Base-by-base conservation (phyloP, 192 early-diverging fungal genomes). In the Mortierella alpina region DNA sequence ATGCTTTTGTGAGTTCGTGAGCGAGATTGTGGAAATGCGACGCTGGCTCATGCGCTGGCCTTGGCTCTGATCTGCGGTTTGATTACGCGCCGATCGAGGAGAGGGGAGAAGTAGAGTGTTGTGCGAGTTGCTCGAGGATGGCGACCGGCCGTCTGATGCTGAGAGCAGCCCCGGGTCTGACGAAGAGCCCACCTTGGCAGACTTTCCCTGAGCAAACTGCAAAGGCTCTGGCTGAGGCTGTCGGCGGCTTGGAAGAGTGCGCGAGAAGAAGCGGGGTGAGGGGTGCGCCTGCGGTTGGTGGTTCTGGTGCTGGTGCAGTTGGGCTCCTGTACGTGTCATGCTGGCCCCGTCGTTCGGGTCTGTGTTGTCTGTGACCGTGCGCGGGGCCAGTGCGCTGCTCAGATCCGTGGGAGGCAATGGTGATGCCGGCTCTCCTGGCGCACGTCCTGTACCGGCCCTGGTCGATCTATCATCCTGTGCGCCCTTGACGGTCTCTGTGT, bases 181-280 rank as follows among this genome's bases (percentile, higher is more conserved):
- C 14, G 60, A 23, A 41, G 59, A 47, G 4, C 18, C 42, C 8
- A 48, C 14, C 4, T 5, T 60, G 13, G 12, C 12, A 4, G 20
- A 57, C n/a, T 31, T 59, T 4, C 58, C 68, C 7, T 39, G 45
- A 7, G 48, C 1, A 39, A 70, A 22, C 22, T 56, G 69, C 41
- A n/a, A 31, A 18, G 59, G 58, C 41, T 73, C 71, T 15, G 52
- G 2, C 61, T 73, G 71, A 20, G 59, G 39, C 55, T 73, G 71
- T 20, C 62, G 61, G 10, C 70, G 50, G 48, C 40, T 59, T 20
- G 71, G 63, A 13, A 73, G 20, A 39, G 71, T 66, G 8, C 71
- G 62, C 8, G 71, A 73, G 49, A 73, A 73, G 51, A 73, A 63
- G 53, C 71, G 71, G 12, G 39, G 22, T 47, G 60, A 5, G 18